Evolutionary conservation across 2,329 filamentous ascomycete genomes (phyloP).

Genomic region (Xylariaceae sp.): DNA sequence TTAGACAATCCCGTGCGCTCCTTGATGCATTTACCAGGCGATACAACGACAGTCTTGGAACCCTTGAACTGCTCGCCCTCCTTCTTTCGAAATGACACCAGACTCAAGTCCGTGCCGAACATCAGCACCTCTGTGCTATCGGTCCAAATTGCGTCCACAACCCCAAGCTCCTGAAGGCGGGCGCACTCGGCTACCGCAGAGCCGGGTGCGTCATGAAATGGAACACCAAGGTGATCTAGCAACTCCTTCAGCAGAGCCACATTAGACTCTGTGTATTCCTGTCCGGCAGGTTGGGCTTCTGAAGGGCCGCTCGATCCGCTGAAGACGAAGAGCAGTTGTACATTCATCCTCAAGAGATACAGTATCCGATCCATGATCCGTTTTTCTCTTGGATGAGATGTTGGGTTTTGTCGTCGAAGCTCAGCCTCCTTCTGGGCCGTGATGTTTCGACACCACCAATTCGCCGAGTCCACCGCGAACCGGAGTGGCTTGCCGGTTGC

Average conservation of each 20-base stretch:
- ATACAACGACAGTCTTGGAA: conserved; percentile 14
- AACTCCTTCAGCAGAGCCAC: conserved; percentile 34
- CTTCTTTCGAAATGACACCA: conserved; percentile 32
- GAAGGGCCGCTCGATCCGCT: conserved; percentile 45
- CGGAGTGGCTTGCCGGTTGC: conserved; percentile 22
- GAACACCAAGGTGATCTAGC: conserved; percentile 39
- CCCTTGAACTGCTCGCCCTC: conserved; percentile 19
- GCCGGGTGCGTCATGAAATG: conserved; percentile 42
- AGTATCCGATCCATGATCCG: conserved; percentile 37
- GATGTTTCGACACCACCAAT: conserved; percentile 22
- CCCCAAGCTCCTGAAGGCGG: conserved; percentile 38
- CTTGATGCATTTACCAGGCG: conserved; percentile 9
- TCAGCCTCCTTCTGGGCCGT: conserved; percentile 16
- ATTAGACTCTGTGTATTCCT: conserved; percentile 34
- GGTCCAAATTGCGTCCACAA: conserved; percentile 49
- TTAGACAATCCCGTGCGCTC: conserved; percentile 13
- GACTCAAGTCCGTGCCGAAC: conserved; percentile 41
- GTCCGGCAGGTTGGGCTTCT: conserved; percentile 12
- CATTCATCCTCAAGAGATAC: conserved; percentile 38
- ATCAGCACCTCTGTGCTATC: conserved; percentile 47
- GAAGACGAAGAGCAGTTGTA: conserved; percentile 53
- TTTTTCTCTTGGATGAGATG: conserved; percentile 23
- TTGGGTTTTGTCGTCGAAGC: conserved; percentile 15
- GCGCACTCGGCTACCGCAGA: conserved; percentile 50
- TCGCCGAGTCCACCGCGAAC: conserved; percentile 25